Conservation (phyloP, 495 filamentous ascomycete species). For the Echria macrotheca region DNA sequence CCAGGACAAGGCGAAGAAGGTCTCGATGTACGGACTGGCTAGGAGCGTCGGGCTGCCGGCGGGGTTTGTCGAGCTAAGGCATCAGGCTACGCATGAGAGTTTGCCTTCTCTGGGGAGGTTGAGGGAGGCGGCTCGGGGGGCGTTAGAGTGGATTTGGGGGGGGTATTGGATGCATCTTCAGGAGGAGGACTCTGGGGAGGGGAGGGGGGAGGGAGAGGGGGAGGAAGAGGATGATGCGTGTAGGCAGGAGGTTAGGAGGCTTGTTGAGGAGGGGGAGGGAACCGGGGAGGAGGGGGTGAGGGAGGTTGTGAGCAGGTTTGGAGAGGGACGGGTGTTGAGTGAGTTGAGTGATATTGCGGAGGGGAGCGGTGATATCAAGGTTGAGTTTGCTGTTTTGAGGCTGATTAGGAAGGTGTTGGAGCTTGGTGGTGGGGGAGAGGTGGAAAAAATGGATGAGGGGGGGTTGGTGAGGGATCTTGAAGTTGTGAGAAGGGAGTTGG, state of each 20-base stretch:
- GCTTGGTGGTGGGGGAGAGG: constrained; percentile 17
- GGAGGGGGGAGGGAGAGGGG: neutral
- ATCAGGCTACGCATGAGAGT: constrained; percentile 85
- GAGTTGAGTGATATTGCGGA: constrained; percentile 30
- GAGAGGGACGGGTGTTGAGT: constrained; percentile 22
- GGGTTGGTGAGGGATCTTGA: no score
- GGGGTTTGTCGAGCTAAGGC: constrained; percentile 82
- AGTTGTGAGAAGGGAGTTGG: constrained; percentile 30
- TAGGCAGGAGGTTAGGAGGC: constrained; percentile 19
- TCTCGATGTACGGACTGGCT: constrained; percentile 80
- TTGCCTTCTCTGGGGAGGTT: constrained; percentile 69
- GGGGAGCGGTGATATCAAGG: constrained; percentile 26
- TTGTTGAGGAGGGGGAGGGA: constrained; percentile 18
- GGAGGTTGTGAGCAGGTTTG: constrained; percentile 25
- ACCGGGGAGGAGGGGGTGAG: constrained; percentile 7
- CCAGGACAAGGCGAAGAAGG: constrained; percentile 60
- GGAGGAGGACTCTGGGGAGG: constrained; percentile 8
- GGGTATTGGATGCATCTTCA: constrained; percentile 68
- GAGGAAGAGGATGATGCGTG: constrained; percentile 11
- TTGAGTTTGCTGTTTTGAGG: constrained; percentile 31
- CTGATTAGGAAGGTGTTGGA: constrained; percentile 18
- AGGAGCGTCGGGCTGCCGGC: constrained; percentile 69
- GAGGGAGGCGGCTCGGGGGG: constrained; percentile 57
- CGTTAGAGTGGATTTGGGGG: constrained; percentile 79
- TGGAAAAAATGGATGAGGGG: constrained; percentile 22